Percentiles rank a stretch among this genome's conserved stretches.
Evolutionary conservation across 768 basidiomycete species (phyloP).

Genomic region (Xerocomellus amylosporus): DNA sequence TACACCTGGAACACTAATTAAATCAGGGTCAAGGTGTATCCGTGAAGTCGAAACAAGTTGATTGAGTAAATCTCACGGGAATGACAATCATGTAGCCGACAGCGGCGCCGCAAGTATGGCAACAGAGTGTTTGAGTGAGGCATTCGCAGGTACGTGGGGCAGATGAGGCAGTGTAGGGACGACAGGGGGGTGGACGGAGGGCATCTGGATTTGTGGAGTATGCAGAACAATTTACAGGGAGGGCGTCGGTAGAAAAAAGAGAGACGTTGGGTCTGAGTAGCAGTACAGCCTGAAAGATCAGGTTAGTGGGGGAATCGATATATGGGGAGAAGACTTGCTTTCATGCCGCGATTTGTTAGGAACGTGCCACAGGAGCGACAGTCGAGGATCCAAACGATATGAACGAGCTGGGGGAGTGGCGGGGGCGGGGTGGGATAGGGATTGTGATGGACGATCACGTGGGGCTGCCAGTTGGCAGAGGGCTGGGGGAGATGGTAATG

Average conservation of each 20-base stretch:
- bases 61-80: constrained; percentile 39
- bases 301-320: background rate
- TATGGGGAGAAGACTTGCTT: constrained; percentile 42
- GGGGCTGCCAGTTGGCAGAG: constrained; percentile 31
- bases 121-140: constrained; percentile 76
- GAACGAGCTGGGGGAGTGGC: constrained; percentile 42
- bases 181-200: constrained; percentile 39
- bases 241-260: constrained; percentile 79
- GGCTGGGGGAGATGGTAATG: constrained; percentile 24
- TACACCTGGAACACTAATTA: constrained; percentile 64
- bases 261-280: constrained; percentile 77
- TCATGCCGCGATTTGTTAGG: constrained; percentile 83
- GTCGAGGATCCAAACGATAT: constrained; percentile 80
- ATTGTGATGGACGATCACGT: constrained; percentile 37
- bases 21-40: constrained; percentile 13
- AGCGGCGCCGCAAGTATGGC: constrained; percentile 70
- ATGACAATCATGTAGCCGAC: constrained; percentile 82
- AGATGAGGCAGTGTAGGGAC: constrained; percentile 33
- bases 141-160: constrained; percentile 73
- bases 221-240: constrained; percentile 74
- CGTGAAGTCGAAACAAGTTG: constrained; percentile 2
- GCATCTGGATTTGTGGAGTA: constrained; percentile 49
- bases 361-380: constrained; percentile 73
- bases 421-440: constrained; percentile 46
- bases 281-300: constrained; percentile 63